Conservation (phyloP, 768 basidiomycete genomes). For the Russula foetens region DNA sequence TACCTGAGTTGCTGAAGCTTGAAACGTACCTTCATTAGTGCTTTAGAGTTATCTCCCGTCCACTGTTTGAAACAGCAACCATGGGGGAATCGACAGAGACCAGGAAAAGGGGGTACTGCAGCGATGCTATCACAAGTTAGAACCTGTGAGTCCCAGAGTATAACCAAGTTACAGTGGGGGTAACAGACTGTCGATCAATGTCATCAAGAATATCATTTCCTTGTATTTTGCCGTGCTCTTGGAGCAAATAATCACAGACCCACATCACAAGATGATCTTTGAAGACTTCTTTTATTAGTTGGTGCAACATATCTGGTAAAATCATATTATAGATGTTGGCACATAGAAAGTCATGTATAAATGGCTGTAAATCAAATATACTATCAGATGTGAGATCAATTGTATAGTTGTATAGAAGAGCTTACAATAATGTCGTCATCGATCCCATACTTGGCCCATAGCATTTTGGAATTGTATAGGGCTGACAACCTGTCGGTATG, state of each 20-base stretch:
- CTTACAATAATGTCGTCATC: background rate
- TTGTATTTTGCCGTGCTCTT: background rate
- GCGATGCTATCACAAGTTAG: background rate
- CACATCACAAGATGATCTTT: background rate
- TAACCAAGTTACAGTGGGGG: background rate
- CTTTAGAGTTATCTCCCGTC: background rate
- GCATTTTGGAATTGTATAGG: background rate
- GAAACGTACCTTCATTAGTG: background rate
- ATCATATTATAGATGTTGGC: background rate
- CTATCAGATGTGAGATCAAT: background rate
- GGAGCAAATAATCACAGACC: background rate
- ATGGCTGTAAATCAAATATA: background rate
- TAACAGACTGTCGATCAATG: background rate
- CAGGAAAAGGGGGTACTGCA: background rate
- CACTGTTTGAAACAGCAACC: background rate
- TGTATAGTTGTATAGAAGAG: background rate
- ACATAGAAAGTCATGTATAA: too few species aligned
- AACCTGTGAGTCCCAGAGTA: too few species aligned
- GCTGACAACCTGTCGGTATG: background rate
- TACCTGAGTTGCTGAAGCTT: background rate
- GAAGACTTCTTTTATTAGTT: background rate
- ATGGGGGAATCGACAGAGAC: background rate
- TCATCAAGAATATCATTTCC: background rate
- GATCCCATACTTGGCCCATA: background rate
- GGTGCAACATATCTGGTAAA: background rate